Base-by-base conservation (phyloP, 306 rosid species). In the Delonix regia region DNA sequence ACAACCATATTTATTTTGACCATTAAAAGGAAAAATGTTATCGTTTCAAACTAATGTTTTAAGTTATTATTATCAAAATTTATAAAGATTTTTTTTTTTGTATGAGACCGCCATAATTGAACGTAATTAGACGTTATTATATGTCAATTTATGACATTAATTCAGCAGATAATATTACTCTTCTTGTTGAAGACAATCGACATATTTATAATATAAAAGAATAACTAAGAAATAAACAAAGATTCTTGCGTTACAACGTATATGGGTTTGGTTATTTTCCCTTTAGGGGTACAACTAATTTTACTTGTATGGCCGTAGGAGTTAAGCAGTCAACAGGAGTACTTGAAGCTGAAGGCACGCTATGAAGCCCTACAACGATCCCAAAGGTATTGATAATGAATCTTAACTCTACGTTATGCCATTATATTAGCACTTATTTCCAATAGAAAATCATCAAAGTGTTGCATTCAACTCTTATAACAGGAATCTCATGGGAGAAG, bases 401-500 rank as follows among this genome's bases (percentile, higher is more conserved):
- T 81, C n/a, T 55, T n/a, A 67, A 30, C 49, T 44, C 15, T 28
- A 49, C 19, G 44, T 42, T 1, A 24, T 79, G 33, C 47, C 9
- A 55, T 9, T 24, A 30, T 67, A 63, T 28, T 25, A 39, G 44
- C 27, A n/a, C 18, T 36, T 18, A 42, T 22, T 11, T 9, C 7
- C 7, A 0, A 66, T 19, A 68, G 12, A 44, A 66, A 13, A 41
- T 73, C 13, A 0, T 52, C 14, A 51, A 4, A n/a, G n/a, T 72
- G 56, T 16, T 72, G 53, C 52, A 62, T 41, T 61, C 38, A 52
- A 60, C 19, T 64, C 3, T 67, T 64, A 6, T 64, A 33, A 69
- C 45, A 95, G 98, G 89, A 91, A 95, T 83, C 92, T 95, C 47
- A 82, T 93, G 90, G 99, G 99, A 69, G 99, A 95, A 88, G 99